These are phyloP conservation scores for Metschnikowia gruessii DNA, from an alignment of 805 yeast species.

Conservation along the genomic window DNA sequence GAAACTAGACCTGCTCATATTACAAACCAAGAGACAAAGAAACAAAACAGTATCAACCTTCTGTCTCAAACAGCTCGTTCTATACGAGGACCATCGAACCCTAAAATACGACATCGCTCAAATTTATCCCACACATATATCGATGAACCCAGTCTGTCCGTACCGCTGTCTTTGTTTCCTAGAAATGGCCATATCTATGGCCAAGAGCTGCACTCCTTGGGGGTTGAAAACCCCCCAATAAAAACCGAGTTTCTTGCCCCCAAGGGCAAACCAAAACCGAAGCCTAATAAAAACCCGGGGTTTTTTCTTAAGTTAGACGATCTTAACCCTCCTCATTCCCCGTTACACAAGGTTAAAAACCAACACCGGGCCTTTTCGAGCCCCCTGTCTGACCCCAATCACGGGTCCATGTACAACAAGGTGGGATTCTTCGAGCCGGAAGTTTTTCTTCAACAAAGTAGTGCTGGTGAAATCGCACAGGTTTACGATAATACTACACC, in stretches of 20 bases:
- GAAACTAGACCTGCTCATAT: neutral
- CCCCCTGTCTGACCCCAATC: slow-evolving; percentile 18
- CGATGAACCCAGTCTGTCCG: slow-evolving; percentile 5
- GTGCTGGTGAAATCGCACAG: slow-evolving; percentile 6
- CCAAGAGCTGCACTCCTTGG: neutral
- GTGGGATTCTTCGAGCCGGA: slow-evolving; percentile 11
- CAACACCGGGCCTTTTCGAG: slow-evolving; percentile 17
- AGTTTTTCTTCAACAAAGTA: slow-evolving; percentile 9
- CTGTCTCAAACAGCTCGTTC: slow-evolving; percentile 4
- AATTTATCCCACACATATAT: slow-evolving; percentile 12
- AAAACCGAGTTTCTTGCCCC: neutral
- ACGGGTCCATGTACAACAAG: slow-evolving; percentile 1
- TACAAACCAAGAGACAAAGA: neutral
- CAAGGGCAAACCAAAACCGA: slow-evolving; percentile 6
- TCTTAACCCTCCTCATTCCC: slow-evolving; percentile 16
- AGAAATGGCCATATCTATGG: slow-evolving; percentile 1
- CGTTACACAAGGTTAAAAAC: slow-evolving; percentile 9
- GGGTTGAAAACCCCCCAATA: neutral
- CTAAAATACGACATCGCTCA: slow-evolving; percentile 14
- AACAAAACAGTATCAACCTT: slow-evolving; percentile 2
- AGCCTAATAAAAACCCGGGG: slow-evolving; percentile 22
- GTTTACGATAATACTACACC: slow-evolving; percentile 18
- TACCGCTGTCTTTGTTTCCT: slow-evolving; percentile 3
- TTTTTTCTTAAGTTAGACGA: slow-evolving; percentile 28
- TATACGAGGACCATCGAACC: slow-evolving; percentile 5